A percentile compares a stretch with the other conserved stretches of the same genome.
These are phyloP conservation scores for Sistotremastrum suecicum DNA, from an alignment of 768 basidiomycete genomes.

Conservation along the genomic window DNA sequence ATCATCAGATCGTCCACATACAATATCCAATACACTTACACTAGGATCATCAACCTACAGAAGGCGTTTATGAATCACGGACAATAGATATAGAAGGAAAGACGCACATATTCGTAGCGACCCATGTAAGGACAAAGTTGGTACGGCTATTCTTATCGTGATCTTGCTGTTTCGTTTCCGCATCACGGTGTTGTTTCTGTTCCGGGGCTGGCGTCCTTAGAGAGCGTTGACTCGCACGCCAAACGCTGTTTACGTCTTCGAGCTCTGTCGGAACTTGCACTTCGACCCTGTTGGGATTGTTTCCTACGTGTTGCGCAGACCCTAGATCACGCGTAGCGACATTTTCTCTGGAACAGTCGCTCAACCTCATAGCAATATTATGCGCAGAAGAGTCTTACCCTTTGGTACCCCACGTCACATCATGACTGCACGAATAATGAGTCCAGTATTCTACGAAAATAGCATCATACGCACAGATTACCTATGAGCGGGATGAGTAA, in stretches of 20 bases:
- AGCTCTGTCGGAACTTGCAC: conserved; percentile 68
- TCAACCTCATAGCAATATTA: conserved; percentile 7
- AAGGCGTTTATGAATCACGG: conserved; percentile 3
- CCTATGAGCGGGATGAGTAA: neutral
- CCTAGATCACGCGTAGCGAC: conserved; percentile 79
- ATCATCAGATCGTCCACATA: neutral
- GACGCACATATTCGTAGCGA: conserved; percentile 72
- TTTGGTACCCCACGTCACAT: no score
- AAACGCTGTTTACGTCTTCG: conserved; percentile 81
- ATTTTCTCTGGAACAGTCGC: conserved; percentile 91
- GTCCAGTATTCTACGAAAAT: no score
- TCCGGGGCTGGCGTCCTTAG: conserved; percentile 56
- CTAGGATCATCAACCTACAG: conserved; percentile 48
- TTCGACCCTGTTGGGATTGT: conserved; percentile 79
- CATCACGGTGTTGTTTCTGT: conserved; percentile 69
- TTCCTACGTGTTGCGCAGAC: conserved; percentile 78
- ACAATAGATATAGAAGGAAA: conserved; percentile 6
- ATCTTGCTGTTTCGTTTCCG: conserved; percentile 81
- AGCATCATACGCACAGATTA: no score
- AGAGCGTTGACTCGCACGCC: conserved; percentile 64
- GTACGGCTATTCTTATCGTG: conserved; percentile 74
- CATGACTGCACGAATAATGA: no score
- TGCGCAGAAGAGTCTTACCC: no score
- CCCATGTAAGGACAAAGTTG: conserved; percentile 73
- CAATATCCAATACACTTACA: conserved; percentile 8